Evolutionary conservation across 1,284 basidiomycete species (phyloP).

Genomic region (Cryptococcus sp.): DNA sequence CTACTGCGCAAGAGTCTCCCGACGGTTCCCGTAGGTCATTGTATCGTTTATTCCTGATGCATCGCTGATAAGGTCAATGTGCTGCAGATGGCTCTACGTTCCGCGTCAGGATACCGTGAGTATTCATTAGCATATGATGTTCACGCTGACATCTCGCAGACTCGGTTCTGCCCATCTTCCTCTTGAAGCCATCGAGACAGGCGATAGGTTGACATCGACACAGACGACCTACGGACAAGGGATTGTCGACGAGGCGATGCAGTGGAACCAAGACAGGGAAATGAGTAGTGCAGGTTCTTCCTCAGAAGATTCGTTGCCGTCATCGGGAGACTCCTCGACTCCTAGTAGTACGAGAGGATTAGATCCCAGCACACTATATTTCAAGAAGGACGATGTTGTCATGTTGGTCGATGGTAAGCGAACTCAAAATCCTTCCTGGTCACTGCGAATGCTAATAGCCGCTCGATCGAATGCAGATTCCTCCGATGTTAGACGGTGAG

Average conservation of each 20-base stretch:
- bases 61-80: too few species aligned
- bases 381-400: constrained; percentile 47
- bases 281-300: too few species aligned
- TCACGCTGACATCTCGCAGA: constrained; percentile 7
- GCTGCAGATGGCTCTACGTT: constrained; percentile 46
- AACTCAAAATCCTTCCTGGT: not conserved
- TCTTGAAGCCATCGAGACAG: constrained; percentile 34
- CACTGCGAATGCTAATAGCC: not conserved
- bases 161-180: constrained; percentile 46
- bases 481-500: constrained; percentile 33
- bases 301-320: too few species aligned
- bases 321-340: constrained; percentile 6
- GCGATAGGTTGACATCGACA: not conserved
- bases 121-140: not conserved
- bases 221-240: constrained; percentile 37
- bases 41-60: not conserved
- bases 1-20: constrained; percentile 36
- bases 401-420: constrained; percentile 48
- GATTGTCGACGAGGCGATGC: constrained; percentile 49
- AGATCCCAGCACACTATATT: constrained; percentile 46
- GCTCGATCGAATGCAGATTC: constrained; percentile 21
- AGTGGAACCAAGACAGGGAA: constrained; percentile 39
- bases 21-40: constrained; percentile 37
- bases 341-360: constrained; percentile 29
- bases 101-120: constrained; percentile 40